phyloP scores from a whole-genome alignment of 2,329 filamentous ascomycete species.

The Spiromastix sp. region DNA sequence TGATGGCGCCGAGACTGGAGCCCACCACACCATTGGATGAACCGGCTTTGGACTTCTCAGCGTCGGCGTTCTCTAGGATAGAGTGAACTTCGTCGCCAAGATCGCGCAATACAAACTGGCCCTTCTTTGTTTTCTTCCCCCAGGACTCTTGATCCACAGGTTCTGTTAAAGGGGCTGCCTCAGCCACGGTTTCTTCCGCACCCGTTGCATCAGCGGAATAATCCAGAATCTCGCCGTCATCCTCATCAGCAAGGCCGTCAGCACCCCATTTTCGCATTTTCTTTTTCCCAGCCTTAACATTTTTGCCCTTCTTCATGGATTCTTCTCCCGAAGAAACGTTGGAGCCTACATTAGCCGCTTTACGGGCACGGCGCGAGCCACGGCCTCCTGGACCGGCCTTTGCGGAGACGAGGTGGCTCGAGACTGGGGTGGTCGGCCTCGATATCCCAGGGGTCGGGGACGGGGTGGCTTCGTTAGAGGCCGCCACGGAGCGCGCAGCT shows the following conservation, averaged over 20 bases:
- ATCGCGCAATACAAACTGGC: slow-evolving; percentile 89
- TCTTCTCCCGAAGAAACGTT: slow-evolving; percentile 75
- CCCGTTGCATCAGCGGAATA: slow-evolving; percentile 61
- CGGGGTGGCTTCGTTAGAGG: slow-evolving; percentile 60
- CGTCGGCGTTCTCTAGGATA: slow-evolving; percentile 73
- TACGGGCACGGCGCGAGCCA: slow-evolving; percentile 70
- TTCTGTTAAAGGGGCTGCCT: slow-evolving; percentile 52
- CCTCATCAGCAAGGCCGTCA: slow-evolving; percentile 77
- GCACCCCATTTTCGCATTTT: slow-evolving; percentile 88
- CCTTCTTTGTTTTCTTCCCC: slow-evolving; percentile 75
- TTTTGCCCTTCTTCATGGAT: slow-evolving; percentile 47
- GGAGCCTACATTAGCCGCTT: slow-evolving; percentile 45
- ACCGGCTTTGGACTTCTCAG: slow-evolving; percentile 42
- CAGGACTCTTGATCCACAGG: slow-evolving; percentile 68
- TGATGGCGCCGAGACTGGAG: slow-evolving; percentile 69
- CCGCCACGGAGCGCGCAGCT: slow-evolving; percentile 31
- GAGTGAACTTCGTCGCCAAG: slow-evolving; percentile 86
- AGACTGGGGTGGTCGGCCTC: slow-evolving; percentile 62
- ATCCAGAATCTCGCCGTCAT: slow-evolving; percentile 69
- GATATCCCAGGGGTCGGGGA: slow-evolving; percentile 64
- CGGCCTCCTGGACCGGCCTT: slow-evolving; percentile 63
- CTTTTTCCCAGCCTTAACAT: slow-evolving; percentile 52
- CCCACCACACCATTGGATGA: slow-evolving; percentile 58
- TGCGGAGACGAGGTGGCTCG: slow-evolving; percentile 38
- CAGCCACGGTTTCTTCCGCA: slow-evolving; percentile 38